These are phyloP conservation scores for Rhodotorula sp. DNA, from an alignment of 1,284 basidiomycete genomes.

Conservation along the genomic window DNA sequence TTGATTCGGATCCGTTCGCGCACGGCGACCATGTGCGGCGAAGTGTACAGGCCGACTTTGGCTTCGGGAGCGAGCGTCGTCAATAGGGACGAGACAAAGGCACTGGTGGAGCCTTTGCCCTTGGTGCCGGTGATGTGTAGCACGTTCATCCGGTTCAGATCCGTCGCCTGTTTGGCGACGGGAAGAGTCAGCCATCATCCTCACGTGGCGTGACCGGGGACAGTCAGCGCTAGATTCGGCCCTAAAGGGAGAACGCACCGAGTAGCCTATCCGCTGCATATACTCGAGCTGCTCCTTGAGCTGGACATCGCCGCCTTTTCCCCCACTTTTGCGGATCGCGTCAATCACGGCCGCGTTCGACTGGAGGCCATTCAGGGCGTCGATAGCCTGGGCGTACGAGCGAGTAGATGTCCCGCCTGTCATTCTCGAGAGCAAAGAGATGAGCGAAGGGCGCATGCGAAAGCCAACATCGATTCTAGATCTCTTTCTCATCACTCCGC, in stretches of 20 bases:
- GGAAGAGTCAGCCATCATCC: neutral
- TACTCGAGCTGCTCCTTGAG: constrained; percentile 92
- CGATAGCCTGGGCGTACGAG: constrained; percentile 68
- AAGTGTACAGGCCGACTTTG: constrained; percentile 79
- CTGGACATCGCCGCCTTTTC: constrained; percentile 64
- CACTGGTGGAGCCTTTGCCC: constrained; percentile 96
- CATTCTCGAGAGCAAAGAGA: neutral
- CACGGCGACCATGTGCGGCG: constrained; percentile 93
- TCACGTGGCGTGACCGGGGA: too few relatives aligned
- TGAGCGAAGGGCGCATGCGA: constrained; percentile 4
- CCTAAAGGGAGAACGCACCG: constrained; percentile 55
- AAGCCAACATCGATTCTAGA: neutral
- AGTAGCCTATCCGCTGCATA: constrained; percentile 80
- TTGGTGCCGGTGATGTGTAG: constrained; percentile 98
- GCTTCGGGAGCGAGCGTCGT: constrained; percentile 36
- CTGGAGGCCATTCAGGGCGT: constrained; percentile 76
- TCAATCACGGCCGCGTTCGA: constrained; percentile 90
- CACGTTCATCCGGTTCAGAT: constrained; percentile 86
- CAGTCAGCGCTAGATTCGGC: neutral
- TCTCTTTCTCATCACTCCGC: neutral
- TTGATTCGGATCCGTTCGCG: constrained; percentile 94
- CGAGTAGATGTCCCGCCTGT: neutral
- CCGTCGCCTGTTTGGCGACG: constrained; percentile 61
- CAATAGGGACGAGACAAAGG: constrained; percentile 60
- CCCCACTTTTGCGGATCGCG: constrained; percentile 73